phyloP scores from a whole-genome alignment of 768 basidiomycete genomes.

The Piloderma croceum region DNA sequence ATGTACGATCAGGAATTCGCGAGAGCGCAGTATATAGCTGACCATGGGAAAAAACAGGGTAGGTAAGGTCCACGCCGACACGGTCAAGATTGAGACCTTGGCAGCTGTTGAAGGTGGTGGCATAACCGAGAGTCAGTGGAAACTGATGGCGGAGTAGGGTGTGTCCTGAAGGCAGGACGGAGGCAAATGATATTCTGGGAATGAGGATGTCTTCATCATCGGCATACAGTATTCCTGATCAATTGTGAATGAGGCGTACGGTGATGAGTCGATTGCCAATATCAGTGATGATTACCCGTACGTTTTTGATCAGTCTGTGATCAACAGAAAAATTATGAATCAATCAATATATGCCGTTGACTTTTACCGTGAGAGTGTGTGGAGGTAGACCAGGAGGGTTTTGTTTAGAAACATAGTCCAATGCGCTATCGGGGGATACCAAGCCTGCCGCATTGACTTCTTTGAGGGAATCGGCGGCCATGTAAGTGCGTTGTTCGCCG shows the following conservation, averaged over 20 bases:
- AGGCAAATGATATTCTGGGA: no score
- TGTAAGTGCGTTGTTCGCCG: no score
- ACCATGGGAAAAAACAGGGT: constrained; percentile 18
- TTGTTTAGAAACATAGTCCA: no score
- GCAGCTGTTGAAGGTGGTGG: constrained; percentile 39
- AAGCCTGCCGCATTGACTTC: no score
- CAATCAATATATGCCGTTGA: constrained; percentile 27
- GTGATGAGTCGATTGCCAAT: no score
- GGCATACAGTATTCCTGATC: no score
- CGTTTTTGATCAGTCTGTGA: constrained; percentile 36
- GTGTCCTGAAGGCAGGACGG: constrained; percentile 24
- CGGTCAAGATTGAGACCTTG: constrained; percentile 34
- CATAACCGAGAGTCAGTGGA: constrained; percentile 34
- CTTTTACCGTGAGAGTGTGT: constrained; percentile 25
- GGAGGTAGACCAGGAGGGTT: no score
- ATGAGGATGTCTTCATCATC: constrained; percentile 30
- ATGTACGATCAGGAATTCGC: constrained; percentile 19
- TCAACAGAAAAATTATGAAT: constrained; percentile 35
- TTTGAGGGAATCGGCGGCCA: no score
- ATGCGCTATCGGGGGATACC: no score
- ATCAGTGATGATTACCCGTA: constrained; percentile 26
- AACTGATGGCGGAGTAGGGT: constrained; percentile 31
- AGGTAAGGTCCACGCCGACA: constrained; percentile 33
- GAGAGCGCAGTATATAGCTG: constrained; percentile 28
- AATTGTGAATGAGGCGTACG: no score